A percentile compares a stretch with the other conserved stretches of the same genome.
Evolutionary conservation across 164 flowering plant species (phyloP).

Genomic region (Dillenia turbinata): DNA sequence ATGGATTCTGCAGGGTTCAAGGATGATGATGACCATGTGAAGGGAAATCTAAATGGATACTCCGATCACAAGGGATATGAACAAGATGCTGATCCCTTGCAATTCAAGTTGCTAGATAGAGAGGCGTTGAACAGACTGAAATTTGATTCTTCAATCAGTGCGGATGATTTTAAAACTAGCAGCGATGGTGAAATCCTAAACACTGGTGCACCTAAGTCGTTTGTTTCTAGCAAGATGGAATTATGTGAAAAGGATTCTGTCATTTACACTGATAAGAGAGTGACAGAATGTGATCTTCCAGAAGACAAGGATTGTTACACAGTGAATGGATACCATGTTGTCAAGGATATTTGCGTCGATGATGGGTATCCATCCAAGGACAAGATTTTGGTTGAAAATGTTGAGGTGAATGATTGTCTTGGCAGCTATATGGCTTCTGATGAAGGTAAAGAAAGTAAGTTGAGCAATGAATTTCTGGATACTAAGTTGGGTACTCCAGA

Average conservation of each 20-base stretch:
- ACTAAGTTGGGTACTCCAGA: conserved; percentile 3
- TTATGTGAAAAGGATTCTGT: conserved; percentile 25
- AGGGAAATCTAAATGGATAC: conserved; percentile 18
- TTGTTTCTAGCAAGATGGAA: conserved; percentile 10
- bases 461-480: conserved; percentile 13
- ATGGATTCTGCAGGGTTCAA: conserved; percentile 17
- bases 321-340: conserved; percentile 29
- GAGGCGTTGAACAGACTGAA: conserved; percentile 13
- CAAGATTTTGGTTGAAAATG: conserved; percentile 29
- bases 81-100: conserved; percentile 12
- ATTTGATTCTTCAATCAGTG: conserved; percentile 12
- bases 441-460: conserved; percentile 16
- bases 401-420: conserved; percentile 11
- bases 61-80: conserved; percentile 5
- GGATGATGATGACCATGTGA: conserved; percentile 10
- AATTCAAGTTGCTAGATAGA: conserved; percentile 11
- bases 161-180: conserved; percentile 15
- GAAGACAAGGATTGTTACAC: conserved; percentile 39
- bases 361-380: conserved; percentile 45
- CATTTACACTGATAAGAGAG: conserved; percentile 40
- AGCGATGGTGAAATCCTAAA: conserved; percentile 12
- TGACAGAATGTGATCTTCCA: conserved; percentile 39
- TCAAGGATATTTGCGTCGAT: conserved; percentile 64
- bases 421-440: conserved; percentile 14
- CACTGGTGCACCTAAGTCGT: conserved; percentile 1